Conservation (phyloP, 176 grass and related monocot genomes). For the Oryza glaberrima region DNA sequence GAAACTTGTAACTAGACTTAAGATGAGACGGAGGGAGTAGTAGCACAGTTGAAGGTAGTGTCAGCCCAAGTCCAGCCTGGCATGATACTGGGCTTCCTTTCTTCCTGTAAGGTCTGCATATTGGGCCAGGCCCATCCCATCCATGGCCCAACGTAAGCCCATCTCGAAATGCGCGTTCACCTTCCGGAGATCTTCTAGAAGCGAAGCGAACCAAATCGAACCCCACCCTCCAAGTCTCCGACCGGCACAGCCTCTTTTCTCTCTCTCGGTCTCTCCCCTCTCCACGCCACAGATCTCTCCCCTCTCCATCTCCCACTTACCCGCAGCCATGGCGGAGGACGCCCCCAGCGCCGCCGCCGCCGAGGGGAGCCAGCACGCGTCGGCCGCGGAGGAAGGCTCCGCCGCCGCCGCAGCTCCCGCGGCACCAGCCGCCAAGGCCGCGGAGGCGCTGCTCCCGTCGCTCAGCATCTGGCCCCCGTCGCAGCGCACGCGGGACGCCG, state of each 20-base stretch:
- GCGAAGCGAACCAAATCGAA: conserved; percentile 28
- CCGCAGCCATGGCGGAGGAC: conserved; percentile 66
- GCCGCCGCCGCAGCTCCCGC: background rate
- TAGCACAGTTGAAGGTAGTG: too few relatives aligned
- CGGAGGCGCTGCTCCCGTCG: conserved; percentile 46
- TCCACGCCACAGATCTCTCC: conserved; percentile 54
- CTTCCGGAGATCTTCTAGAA: background rate
- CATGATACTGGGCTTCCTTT: too few relatives aligned
- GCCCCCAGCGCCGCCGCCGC: conserved; percentile 37
- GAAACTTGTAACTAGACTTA: too few relatives aligned
- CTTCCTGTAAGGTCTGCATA: too few relatives aligned
- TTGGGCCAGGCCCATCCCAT: background rate
- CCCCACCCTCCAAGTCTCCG: conserved; percentile 26
- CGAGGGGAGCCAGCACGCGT: conserved; percentile 19
- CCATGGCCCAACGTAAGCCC: background rate
- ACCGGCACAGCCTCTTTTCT: background rate
- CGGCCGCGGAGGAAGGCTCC: background rate
- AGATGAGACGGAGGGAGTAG: too few relatives aligned
- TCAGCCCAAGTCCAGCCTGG: too few relatives aligned
- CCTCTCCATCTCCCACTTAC: background rate
- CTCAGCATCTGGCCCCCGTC: conserved; percentile 90
- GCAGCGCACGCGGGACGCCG: conserved; percentile 93
- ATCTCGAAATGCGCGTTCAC: background rate
- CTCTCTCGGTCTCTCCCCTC: background rate
- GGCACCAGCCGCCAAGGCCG: background rate